phyloP scores from a whole-genome alignment of 2,329 filamentous ascomycete species.

The Geosmithia putterillii region DNA sequence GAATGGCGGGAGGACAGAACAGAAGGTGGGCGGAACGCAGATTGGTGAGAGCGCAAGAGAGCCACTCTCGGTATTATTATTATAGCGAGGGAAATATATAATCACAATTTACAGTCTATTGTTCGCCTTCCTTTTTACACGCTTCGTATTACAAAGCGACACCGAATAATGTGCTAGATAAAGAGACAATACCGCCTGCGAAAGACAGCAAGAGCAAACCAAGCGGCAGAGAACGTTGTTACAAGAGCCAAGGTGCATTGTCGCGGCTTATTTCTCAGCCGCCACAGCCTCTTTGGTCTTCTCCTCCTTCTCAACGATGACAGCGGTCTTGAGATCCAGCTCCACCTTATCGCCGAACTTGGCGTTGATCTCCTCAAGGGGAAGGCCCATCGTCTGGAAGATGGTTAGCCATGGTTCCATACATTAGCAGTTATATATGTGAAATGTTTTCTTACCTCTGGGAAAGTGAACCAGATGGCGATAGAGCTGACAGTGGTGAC shows the following conservation, averaged over 20 bases:
- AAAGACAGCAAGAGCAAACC: too few species aligned
- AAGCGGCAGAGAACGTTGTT: too few species aligned
- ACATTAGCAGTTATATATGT: background rate
- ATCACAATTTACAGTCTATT: too few species aligned
- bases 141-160: too few species aligned
- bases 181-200: too few species aligned
- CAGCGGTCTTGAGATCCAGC: conserved; percentile 7
- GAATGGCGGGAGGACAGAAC: too few species aligned
- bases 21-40: too few species aligned
- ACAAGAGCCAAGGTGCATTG: background rate
- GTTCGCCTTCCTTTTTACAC: too few species aligned
- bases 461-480: conserved; percentile 11
- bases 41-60: too few species aligned
- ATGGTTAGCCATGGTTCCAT: background rate
- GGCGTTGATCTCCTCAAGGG: conserved; percentile 8
- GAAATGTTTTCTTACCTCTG: conserved; percentile 6
- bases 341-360: conserved; percentile 7
- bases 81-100: too few species aligned
- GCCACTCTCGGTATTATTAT: too few species aligned
- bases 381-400: conserved; percentile 4
- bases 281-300: background rate
- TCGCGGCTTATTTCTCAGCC: background rate
- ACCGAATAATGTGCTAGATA: too few species aligned
- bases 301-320: conserved; percentile 3
- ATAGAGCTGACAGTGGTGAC: conserved; percentile 8